phyloP scores from a whole-genome alignment of 257 asterid species.

The Solanum chiquidenum region DNA sequence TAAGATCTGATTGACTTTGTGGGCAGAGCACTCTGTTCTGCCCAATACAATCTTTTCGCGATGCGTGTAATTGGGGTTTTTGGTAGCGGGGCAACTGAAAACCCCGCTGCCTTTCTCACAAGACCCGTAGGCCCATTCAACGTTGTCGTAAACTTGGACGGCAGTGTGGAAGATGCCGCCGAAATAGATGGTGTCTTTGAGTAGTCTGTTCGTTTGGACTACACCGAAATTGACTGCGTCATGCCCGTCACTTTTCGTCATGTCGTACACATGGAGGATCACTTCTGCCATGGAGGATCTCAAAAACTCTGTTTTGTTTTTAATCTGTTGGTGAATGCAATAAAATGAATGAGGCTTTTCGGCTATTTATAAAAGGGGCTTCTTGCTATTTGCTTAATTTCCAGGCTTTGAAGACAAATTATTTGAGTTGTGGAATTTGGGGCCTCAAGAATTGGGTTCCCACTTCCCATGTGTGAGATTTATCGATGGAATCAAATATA shows the following conservation, averaged over 20 bases:
- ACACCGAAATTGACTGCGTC: neutral
- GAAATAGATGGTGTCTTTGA: neutral
- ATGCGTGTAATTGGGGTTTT: neutral
- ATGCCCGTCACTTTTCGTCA: neutral
- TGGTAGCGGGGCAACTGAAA: conserved; percentile 1
- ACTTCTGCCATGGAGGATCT: neutral
- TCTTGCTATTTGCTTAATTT: neutral
- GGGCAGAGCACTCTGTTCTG: neutral
- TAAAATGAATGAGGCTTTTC: neutral
- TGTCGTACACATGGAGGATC: neutral
- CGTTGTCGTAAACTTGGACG: neutral
- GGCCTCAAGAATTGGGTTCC: neutral
- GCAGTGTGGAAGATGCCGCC: conserved; percentile 4
- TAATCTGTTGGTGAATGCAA: neutral
- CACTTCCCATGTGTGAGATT: neutral
- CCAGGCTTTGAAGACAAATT: no score
- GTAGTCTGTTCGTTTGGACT: neutral
- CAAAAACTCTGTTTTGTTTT: neutral
- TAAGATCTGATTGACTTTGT: neutral
- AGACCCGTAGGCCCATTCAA: conserved; percentile 1
- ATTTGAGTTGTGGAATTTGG: neutral
- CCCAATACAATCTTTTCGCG: neutral
- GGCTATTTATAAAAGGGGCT: neutral
- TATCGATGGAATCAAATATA: neutral
- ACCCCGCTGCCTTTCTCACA: neutral